phyloP scores from a whole-genome alignment of 208 protist genomes.

The Crithidia acanthocephali region DNA sequence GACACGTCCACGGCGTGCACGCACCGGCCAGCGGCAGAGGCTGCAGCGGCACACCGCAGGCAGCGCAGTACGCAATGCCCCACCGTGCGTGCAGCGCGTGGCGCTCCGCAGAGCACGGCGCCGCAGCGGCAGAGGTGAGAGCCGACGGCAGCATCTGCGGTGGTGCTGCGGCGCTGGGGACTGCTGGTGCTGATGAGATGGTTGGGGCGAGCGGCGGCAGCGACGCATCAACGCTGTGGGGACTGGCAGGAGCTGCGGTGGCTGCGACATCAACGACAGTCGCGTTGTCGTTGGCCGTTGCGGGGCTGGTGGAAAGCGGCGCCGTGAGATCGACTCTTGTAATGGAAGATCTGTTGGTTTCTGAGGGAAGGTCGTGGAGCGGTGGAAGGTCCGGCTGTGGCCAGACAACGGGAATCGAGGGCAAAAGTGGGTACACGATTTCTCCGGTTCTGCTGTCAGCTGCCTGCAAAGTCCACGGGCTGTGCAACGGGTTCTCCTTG shows the following conservation, averaged over 20 bases:
- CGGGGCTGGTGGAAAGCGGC: neutral
- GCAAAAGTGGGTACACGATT: neutral
- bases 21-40: neutral
- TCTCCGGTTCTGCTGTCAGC: neutral
- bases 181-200: too few species aligned
- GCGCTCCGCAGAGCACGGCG: slow-evolving; percentile 5
- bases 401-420: slow-evolving; percentile 20
- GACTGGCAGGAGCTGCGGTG: neutral
- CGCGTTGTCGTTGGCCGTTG: neutral
- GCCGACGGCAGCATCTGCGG: too few species aligned
- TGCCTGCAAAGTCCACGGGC: neutral
- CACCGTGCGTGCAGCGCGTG: slow-evolving; percentile 17
- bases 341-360: neutral
- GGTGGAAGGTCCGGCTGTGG: neutral
- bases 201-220: neutral
- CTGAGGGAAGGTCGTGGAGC: neutral
- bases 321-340: neutral
- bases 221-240: neutral
- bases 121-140: neutral
- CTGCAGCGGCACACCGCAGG: slow-evolving; percentile 21
- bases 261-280: neutral
- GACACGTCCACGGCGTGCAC: slow-evolving; percentile 8
- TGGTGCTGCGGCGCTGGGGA: too few species aligned
- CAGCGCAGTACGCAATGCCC: slow-evolving; percentile 29
- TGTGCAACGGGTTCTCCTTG: neutral